These are phyloP conservation scores for Vitis rotundifolia DNA, from an alignment of 164 flowering plant genomes.

Conservation along the genomic window DNA sequence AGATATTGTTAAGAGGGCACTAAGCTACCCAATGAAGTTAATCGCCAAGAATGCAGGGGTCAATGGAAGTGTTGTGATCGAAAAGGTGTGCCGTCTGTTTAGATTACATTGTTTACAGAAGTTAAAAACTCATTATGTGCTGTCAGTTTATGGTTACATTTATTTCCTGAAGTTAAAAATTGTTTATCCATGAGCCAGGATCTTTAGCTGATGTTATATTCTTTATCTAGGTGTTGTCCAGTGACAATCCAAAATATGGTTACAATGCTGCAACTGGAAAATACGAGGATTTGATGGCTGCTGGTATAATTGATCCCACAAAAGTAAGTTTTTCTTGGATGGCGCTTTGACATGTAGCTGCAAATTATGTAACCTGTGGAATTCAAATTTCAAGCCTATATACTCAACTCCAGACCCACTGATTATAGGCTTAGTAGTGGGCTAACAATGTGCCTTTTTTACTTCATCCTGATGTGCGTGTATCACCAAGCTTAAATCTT, in stretches of 20 bases:
- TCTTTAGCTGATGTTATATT: not conserved
- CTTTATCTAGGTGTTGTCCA: conserved; percentile 66
- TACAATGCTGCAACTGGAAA: conserved; percentile 96
- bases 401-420: too few species aligned
- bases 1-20: conserved; percentile 90
- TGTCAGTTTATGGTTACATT: too few species aligned
- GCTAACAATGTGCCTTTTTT: too few species aligned
- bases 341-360: not conserved
- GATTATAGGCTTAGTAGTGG: too few species aligned
- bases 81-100: conserved; percentile 55
- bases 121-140: too few species aligned
- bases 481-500: too few species aligned
- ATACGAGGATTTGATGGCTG: conserved; percentile 92
- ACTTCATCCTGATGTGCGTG: too few species aligned
- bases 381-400: not conserved
- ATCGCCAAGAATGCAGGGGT: conserved; percentile 99
- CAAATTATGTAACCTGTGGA: too few species aligned
- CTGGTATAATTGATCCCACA: conserved; percentile 95
- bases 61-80: conserved; percentile 96
- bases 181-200: too few species aligned
- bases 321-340: conserved; percentile 51
- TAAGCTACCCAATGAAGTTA: conserved; percentile 87
- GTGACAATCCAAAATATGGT: conserved; percentile 69
- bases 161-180: too few species aligned
- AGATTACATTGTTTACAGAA: too few species aligned